Evolutionary conservation across 2,329 filamentous ascomycete species (phyloP).

Genomic region (Nemania sp.): DNA sequence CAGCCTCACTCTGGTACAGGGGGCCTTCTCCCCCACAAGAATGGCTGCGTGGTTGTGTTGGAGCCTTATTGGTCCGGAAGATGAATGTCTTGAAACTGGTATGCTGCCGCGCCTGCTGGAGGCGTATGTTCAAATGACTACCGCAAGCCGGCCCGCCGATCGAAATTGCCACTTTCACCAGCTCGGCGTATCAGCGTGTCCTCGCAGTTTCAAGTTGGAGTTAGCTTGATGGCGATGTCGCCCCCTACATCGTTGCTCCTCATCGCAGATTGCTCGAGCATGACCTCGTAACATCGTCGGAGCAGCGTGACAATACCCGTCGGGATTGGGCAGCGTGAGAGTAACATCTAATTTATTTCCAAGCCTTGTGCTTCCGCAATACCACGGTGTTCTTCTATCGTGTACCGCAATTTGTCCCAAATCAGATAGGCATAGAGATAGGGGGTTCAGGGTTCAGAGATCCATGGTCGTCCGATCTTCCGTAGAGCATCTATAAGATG

Average conservation of each 20-base stretch:
- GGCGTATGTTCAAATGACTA: conserved; percentile 9
- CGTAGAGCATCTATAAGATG: conserved; percentile 32
- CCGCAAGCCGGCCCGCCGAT: conserved; percentile 17
- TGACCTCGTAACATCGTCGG: conserved; percentile 18
- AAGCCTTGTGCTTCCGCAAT: conserved; percentile 19
- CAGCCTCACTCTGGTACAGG: conserved; percentile 11
- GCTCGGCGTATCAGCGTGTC: not conserved
- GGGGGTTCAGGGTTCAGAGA: conserved; percentile 11
- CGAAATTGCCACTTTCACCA: conserved; percentile 14
- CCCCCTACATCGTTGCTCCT: not conserved
- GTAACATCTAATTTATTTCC: conserved; percentile 32
- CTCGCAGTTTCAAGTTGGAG: conserved; percentile 6
- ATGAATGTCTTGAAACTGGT: conserved; percentile 5
- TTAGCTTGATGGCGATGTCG: not conserved
- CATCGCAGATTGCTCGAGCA: not conserved
- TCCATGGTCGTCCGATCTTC: not conserved
- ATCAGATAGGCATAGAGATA: conserved; percentile 27
- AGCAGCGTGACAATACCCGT: conserved; percentile 23
- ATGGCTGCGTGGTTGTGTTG: conserved; percentile 5
- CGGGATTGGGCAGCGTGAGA: conserved; percentile 24
- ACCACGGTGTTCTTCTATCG: not conserved
- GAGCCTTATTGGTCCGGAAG: conserved; percentile 22
- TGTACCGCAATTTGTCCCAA: conserved; percentile 28
- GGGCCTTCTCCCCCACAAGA: conserved; percentile 5
- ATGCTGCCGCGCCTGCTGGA: not conserved